Base-by-base conservation (phyloP, 768 basidiomycete genomes). In the Rubroboletus satanas region DNA sequence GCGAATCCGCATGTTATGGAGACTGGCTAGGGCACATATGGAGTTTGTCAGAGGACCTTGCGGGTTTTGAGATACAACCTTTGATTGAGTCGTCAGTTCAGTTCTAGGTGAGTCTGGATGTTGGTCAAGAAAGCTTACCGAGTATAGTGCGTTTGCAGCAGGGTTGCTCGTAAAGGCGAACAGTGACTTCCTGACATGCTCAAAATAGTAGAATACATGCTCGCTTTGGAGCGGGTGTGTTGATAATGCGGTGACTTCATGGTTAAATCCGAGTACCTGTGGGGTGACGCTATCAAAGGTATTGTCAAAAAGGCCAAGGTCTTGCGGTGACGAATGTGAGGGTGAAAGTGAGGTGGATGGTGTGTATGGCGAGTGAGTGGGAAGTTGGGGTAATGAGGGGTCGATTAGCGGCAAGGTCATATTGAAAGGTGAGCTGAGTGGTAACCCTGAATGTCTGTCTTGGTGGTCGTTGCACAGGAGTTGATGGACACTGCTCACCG, bases 131-230 rank as follows among this genome's bases (percentile, higher is more conserved):
- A 53, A 39, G 66, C 85, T 75, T 68, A 88, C 89, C 47, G 79
- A 76, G 66, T 84, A 84, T 57, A 86, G 83, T 53, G 83, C 75
- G 49, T 85, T 82, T 31, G 83, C 81, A 49, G 87, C 77, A 8
- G 78, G 67, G 55, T 83, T 83, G 11, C 82, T 80, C 36, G 82
- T 78, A 65, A 89, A 88, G 38, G 82, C 75, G 60, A 82, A 84
- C 63, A 89, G 84, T 54, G 84, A 73, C 60, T 80, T 80, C 21
- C 82, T 81, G 56, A 90, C 84, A 56, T 85, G 77, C 49, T 82
- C 80, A 66, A 92, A 90, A 69, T 90, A 91, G 70, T 90, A 87
- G 61, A 83, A 73, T 49, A 88, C 80, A 57, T 84, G 79, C 36
- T 83, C 80, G 51, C 79, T 76, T 60, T 83, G 80, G 38, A 79